phyloP scores from a whole-genome alignment of 495 filamentous ascomycete genomes.

The Penicillium psychrofluorescens region DNA sequence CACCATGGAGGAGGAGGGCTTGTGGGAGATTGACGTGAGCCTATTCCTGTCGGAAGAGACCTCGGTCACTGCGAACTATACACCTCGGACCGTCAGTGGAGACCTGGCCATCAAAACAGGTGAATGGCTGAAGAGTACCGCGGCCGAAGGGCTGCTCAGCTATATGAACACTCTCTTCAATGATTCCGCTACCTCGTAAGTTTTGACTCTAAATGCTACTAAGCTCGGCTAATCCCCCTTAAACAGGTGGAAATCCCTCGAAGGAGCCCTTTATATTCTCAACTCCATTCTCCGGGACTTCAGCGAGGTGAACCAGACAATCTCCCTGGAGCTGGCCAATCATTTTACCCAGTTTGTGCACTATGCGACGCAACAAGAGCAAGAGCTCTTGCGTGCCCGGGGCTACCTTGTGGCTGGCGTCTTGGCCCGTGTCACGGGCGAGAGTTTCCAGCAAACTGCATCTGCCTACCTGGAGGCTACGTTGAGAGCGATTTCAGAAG shows the following conservation, averaged over 20 bases:
- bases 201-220: background rate
- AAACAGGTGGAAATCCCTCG: slow-evolving; percentile 55
- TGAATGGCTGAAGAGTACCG: slow-evolving; percentile 69
- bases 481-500: slow-evolving; percentile 64
- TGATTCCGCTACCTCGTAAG: slow-evolving; percentile 47
- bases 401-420: slow-evolving; percentile 78
- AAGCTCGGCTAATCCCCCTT: slow-evolving; percentile 17
- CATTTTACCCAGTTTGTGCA: slow-evolving; percentile 72
- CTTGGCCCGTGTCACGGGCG: slow-evolving; percentile 52
- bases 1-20: slow-evolving; percentile 80
- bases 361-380: slow-evolving; percentile 61
- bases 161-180: slow-evolving; percentile 64
- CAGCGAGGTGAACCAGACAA: slow-evolving; percentile 58
- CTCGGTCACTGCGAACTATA: slow-evolving; percentile 93
- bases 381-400: slow-evolving; percentile 69
- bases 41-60: slow-evolving; percentile 93
- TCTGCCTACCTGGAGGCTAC: slow-evolving; percentile 64
- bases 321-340: slow-evolving; percentile 57
- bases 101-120: slow-evolving; percentile 89
- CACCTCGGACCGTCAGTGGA: slow-evolving; percentile 82
- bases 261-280: slow-evolving; percentile 76
- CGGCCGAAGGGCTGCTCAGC: slow-evolving; percentile 65
- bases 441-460: slow-evolving; percentile 45
- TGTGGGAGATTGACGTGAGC: slow-evolving; percentile 96
- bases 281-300: slow-evolving; percentile 77